Evolutionary conservation across 1,284 basidiomycete species (phyloP), one percentile per base, ranked within the genome.

Genomic region (Cutaneotrichosporon sp.): DNA sequence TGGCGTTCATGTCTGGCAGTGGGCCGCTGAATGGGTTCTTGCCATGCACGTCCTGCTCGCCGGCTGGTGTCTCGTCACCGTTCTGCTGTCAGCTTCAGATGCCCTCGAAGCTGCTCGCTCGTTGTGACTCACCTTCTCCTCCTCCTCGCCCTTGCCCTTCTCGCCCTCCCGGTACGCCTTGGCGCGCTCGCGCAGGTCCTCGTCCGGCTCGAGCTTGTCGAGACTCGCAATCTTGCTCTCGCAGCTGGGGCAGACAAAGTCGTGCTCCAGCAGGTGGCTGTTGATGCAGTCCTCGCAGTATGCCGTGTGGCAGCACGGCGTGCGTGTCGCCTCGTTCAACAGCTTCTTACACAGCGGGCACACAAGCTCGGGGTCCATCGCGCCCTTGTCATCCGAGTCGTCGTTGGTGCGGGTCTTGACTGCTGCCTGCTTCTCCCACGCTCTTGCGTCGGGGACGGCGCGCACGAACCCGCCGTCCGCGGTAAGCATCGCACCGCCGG

Each of bases 201-300:
- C 89, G 80, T 97, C 92, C 67, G 86, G 79, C 62, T 86, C 77
- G 52, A 97, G 83, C 77, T 90, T 90, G 81, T 95, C 92, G 70
- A 97, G 81, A 55, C 89, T 91, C 13, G 87, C 83, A 65, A 97
- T 86, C 81, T 90, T 93, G 79, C 88, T 88, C 68, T 87, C 85
- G 78, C 95, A 97, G 64, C 87, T 86, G 14, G 91, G 92, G 79
- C 94, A 97, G 62, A 89, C 82, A 79, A 97, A 95, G 80, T 95
- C 92, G 79, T 91, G 87, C 77, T 97, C 93, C 65, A 95, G 85
- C 56, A 97, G 83, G 79, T 93, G 85, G 45, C 89, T 91, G 77
- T 92, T 89, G 65, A 97, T 90, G 81, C 93, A 97, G 76, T 97
- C 93, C 80, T 97, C 92, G 82, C 94, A 97, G 80, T 90, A 97